Base-by-base conservation (phyloP, 2,329 filamentous ascomycete species). In the Aspergillus sergii region DNA sequence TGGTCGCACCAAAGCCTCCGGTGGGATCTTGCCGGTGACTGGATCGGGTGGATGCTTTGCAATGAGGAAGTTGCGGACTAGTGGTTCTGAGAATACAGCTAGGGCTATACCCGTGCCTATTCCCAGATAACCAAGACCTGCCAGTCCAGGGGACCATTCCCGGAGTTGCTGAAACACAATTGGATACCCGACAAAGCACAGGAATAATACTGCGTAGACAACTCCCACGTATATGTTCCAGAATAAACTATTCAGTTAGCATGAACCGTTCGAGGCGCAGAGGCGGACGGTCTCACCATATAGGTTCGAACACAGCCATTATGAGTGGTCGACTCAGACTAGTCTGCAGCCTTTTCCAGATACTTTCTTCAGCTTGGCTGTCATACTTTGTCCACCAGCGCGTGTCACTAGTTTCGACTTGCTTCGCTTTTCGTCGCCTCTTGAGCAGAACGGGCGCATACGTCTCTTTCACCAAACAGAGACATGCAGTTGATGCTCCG, bases 121-220 rank as follows among this genome's bases (percentile, higher is more conserved):
- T 11, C 90, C 92, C 12, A 88, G 72, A 73, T 93, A 95, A 1
- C 91, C 84, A 6, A 95, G 84, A 0, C 92, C 92, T 0, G 88
- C 85, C 43, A 89, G 79, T 2, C 89, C 87, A 0, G 88, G 81
- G 1, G 82, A 82, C 92, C 92, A 95, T 60, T 90, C 90, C 14
- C 92, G 88, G 62, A 84, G 72, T 43, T 89, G 81, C 14, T 83
- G 81, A 74, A 93, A 94, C 48, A 94, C 88, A 61, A 94, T 88
- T 0, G 91, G 91, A 73, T 93, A 93, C 14, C 90, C 91, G 19
- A 94, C 88, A 78, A 95, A 95, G 78, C 91, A 94, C 26, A 94
- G 85, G 71, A 93, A 93, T 2, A 95, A 80, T n/a, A 94, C 91
- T 16, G 87, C 90, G 72, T 95, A 95, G 28, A 94, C 86, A 23